Percentiles rank a stretch among this genome's conserved stretches.
Evolutionary conservation across 73 alveolate genomes (phyloP).

Genomic region (Paramecium bursaria): DNA sequence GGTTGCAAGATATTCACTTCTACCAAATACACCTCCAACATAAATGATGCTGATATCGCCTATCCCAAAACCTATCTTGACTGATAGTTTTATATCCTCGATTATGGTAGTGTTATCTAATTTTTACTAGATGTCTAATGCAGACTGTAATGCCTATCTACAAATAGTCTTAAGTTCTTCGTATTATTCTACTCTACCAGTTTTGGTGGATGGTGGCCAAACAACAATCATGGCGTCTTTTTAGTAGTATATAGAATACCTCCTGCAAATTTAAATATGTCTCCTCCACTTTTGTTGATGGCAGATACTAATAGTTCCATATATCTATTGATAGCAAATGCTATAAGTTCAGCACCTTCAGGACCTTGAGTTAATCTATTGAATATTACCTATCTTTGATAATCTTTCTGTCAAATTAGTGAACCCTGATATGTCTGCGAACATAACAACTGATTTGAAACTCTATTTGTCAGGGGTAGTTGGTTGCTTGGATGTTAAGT

Average conservation of each 20-base stretch:
- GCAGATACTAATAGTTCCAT: constrained; percentile 92
- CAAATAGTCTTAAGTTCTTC: constrained; percentile 72
- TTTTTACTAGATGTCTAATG: constrained; percentile 87
- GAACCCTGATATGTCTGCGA: constrained; percentile 70
- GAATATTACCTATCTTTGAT: too few species aligned
- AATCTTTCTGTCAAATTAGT: constrained; percentile 68
- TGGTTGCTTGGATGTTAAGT: constrained; percentile 2
- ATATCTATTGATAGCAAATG: constrained; percentile 90
- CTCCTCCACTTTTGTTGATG: constrained; percentile 96
- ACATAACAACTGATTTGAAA: constrained; percentile 69
- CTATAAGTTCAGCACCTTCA: constrained; percentile 92
- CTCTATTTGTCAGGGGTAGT: constrained; percentile 62
- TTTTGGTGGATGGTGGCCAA: constrained; percentile 87
- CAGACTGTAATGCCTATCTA: constrained; percentile 90
- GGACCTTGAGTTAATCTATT: too few species aligned
- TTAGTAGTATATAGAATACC: neutral
- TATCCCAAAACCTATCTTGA: constrained; percentile 85
- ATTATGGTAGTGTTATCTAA: constrained; percentile 87
- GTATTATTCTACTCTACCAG: constrained; percentile 60
- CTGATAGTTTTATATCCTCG: constrained; percentile 81
- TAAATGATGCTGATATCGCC: constrained; percentile 93
- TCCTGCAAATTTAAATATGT: constrained; percentile 95
- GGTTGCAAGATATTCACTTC: constrained; percentile 94
- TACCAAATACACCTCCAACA: constrained; percentile 96
- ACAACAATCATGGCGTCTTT: constrained; percentile 94